These are phyloP conservation scores for Cardamine occulta DNA, from an alignment of 345 rosid species.

Conservation along the genomic window DNA sequence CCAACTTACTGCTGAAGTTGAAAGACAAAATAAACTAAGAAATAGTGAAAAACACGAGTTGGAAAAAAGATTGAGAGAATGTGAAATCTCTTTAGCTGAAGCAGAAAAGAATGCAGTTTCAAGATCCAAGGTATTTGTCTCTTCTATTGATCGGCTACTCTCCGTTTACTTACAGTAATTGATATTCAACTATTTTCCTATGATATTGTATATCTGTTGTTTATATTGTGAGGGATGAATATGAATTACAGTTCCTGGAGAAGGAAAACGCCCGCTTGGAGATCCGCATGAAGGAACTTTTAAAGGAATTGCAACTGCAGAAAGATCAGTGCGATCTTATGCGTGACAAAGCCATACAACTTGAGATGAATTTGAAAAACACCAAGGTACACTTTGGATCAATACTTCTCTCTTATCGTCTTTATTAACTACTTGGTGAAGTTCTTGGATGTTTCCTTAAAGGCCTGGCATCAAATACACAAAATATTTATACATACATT, in stretches of 20 bases:
- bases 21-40: slow-evolving; percentile 75
- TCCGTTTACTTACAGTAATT: not conserved
- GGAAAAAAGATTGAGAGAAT: slow-evolving; percentile 62
- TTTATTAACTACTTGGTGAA: slow-evolving; percentile 22
- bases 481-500: not conserved
- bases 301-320: slow-evolving; percentile 57
- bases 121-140: slow-evolving; percentile 77
- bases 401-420: slow-evolving; percentile 16
- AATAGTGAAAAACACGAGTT: slow-evolving; percentile 56
- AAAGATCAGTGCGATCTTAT: slow-evolving; percentile 59
- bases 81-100: slow-evolving; percentile 53
- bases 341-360: slow-evolving; percentile 54
- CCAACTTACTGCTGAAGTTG: slow-evolving; percentile 83
- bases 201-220: slow-evolving; percentile 13
- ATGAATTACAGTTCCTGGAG: slow-evolving; percentile 62
- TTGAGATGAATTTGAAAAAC: slow-evolving; percentile 55
- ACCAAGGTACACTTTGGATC: slow-evolving; percentile 58
- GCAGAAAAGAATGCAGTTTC: slow-evolving; percentile 55
- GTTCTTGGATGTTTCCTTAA: slow-evolving; percentile 14
- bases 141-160: not conserved
- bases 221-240: slow-evolving; percentile 27
- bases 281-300: slow-evolving; percentile 54
- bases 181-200: slow-evolving; percentile 1
- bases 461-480: slow-evolving; percentile 7
- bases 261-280: slow-evolving; percentile 67